Evolutionary conservation across 2,329 filamentous ascomycete genomes (phyloP).

Genomic region (Calonectria naviculata): DNA sequence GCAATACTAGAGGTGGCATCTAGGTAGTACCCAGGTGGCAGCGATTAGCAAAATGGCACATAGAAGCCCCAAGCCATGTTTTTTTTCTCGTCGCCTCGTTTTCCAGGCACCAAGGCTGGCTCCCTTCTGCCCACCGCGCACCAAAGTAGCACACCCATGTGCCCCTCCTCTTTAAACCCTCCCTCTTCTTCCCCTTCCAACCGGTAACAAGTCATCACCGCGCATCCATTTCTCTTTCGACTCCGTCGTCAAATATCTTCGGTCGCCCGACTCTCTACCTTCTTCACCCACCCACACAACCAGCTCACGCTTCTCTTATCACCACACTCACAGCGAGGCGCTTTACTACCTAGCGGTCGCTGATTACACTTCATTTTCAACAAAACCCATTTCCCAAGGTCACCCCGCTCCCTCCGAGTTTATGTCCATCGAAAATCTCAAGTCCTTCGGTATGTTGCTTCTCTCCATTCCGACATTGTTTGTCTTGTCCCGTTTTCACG

Average conservation of each 20-base stretch:
- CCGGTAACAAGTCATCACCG: conserved; percentile 2
- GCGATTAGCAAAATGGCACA: conserved; percentile 5
- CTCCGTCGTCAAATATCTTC: conserved; percentile 18
- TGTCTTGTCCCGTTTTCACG: background rate
- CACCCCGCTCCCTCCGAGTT: conserved; percentile 79
- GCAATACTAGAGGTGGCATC: background rate
- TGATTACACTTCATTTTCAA: conserved; percentile 50
- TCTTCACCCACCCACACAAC: conserved; percentile 19
- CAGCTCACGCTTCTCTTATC: conserved; percentile 23
- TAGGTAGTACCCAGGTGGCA: background rate
- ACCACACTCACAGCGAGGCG: conserved; percentile 56
- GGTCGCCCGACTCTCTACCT: conserved; percentile 8
- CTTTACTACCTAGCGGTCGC: conserved; percentile 62
- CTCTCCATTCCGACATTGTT: background rate
- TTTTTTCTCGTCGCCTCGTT: background rate
- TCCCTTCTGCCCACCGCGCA: conserved; percentile 14
- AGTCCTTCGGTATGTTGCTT: conserved; percentile 83
- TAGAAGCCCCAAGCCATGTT: background rate
- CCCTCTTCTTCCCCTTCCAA: conserved; percentile 23
- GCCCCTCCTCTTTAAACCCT: conserved; percentile 37
- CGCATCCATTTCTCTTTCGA: conserved; percentile 19
- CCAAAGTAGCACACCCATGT: conserved; percentile 10
- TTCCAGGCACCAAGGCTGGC: conserved; percentile 4
- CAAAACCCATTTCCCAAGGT: conserved; percentile 65
- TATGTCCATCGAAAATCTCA: conserved; percentile 99